Conservation (phyloP, 352 stramenopile species). For the Pythium brachiatum region DNA sequence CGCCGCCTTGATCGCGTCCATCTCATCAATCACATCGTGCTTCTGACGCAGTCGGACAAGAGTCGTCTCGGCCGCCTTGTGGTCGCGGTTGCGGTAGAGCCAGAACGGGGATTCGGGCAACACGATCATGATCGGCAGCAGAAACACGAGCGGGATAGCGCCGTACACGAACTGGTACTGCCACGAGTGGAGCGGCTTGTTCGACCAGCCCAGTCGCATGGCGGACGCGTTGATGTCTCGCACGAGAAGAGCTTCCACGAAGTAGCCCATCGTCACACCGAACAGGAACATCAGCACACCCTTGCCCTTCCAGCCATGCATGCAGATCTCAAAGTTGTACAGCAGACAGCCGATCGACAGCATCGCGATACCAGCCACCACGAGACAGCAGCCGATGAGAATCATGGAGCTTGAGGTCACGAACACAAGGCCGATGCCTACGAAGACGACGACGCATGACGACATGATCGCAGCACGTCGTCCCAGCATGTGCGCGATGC, state of each 20-base stretch:
- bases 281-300: slow-evolving; percentile 84
- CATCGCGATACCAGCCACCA: slow-evolving; percentile 72
- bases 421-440: slow-evolving; percentile 63
- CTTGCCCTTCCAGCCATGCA: slow-evolving; percentile 85
- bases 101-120: slow-evolving; percentile 79
- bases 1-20: slow-evolving; percentile 58
- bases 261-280: slow-evolving; percentile 61
- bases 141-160: slow-evolving; percentile 58
- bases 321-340: slow-evolving; percentile 90
- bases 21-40: slow-evolving; percentile 79
- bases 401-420: slow-evolving; percentile 65
- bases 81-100: slow-evolving; percentile 67
- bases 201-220: slow-evolving; percentile 59
- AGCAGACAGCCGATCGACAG: slow-evolving; percentile 68
- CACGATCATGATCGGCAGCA: slow-evolving; percentile 57
- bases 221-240: slow-evolving; percentile 70
- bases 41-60: slow-evolving; percentile 73
- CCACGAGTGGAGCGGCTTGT: slow-evolving; percentile 73
- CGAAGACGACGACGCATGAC: slow-evolving; percentile 59
- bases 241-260: slow-evolving; percentile 72
- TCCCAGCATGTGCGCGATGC: slow-evolving; percentile 54
- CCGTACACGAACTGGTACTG: slow-evolving; percentile 81
- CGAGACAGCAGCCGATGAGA: slow-evolving; percentile 64
- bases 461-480: slow-evolving; percentile 62
- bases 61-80: slow-evolving; percentile 61